These are phyloP conservation scores for Irpex sp. DNA, from an alignment of 1,284 basidiomycete species.

Conservation along the genomic window DNA sequence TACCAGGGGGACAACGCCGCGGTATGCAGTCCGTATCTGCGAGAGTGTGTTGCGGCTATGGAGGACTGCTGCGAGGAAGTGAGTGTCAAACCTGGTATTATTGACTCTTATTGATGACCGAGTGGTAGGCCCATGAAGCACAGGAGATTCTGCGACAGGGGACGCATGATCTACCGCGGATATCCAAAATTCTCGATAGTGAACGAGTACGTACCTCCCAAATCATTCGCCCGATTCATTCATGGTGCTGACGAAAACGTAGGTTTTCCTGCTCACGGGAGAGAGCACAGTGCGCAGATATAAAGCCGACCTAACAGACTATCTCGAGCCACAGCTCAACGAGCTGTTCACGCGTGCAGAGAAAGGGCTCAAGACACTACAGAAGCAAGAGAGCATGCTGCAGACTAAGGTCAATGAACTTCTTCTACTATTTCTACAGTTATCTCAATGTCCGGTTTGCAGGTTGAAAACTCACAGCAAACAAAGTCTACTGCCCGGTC, in stretches of 20 bases:
- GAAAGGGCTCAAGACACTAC: conserved; percentile 52
- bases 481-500: conserved; percentile 32
- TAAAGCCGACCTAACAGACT: conserved; percentile 65
- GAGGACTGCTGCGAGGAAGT: conserved; percentile 72
- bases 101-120: neutral
- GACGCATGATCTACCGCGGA: conserved; percentile 62
- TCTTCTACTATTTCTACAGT: neutral
- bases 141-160: conserved; percentile 65
- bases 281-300: conserved; percentile 64
- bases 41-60: conserved; percentile 67
- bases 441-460: neutral
- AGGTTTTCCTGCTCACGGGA: conserved; percentile 69
- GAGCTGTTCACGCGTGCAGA: conserved; percentile 68
- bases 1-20: conserved; percentile 55
- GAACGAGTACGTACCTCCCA: conserved; percentile 43
- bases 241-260: neutral
- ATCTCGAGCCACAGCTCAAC: conserved; percentile 72
- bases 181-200: conserved; percentile 57
- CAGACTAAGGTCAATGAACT: conserved; percentile 47
- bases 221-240: neutral
- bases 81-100: conserved; percentile 22
- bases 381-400: conserved; percentile 52
- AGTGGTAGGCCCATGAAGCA: conserved; percentile 52
- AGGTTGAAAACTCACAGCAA: conserved; percentile 52
- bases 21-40: conserved; percentile 60